A percentile compares a stretch with the other conserved stretches of the same genome.
These are phyloP conservation scores for Cyberlindnera mrakii DNA, from an alignment of 805 yeast genomes.

Conservation along the genomic window DNA sequence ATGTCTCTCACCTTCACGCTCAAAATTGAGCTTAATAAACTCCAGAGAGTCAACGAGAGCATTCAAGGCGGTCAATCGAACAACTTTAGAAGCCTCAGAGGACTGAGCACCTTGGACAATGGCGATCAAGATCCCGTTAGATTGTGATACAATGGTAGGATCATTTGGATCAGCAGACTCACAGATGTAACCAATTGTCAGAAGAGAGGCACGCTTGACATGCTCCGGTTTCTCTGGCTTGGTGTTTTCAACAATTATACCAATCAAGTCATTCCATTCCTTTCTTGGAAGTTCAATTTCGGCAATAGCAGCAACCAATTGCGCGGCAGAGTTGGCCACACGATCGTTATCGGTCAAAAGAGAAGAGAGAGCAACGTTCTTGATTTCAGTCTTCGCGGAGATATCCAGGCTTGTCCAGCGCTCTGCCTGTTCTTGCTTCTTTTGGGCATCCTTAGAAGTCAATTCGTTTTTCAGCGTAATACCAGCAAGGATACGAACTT, in stretches of 20 bases:
- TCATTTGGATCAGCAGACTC: constrained; percentile 81
- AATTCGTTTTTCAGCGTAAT: constrained; percentile 82
- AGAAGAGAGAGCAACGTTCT: constrained; percentile 55
- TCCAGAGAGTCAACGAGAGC: constrained; percentile 89
- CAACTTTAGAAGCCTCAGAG: constrained; percentile 65
- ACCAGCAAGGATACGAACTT: constrained; percentile 90
- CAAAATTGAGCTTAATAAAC: constrained; percentile 84
- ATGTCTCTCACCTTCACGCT: constrained; percentile 90
- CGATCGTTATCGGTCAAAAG: constrained; percentile 62
- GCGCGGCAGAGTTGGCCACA: constrained; percentile 87
- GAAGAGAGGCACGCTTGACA: constrained; percentile 79
- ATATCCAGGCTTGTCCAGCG: constrained; percentile 68
- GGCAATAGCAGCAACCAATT: constrained; percentile 95
- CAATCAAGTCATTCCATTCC: constrained; percentile 86
- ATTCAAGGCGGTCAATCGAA: constrained; percentile 84
- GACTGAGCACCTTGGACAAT: constrained; percentile 94
- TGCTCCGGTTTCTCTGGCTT: constrained; percentile 68
- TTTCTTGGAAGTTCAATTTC: constrained; percentile 83
- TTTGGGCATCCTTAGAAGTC: constrained; percentile 69
- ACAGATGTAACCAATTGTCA: constrained; percentile 93
- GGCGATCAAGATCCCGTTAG: constrained; percentile 89
- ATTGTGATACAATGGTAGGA: constrained; percentile 71
- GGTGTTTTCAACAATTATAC: constrained; percentile 80
- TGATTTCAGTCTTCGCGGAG: constrained; percentile 55
- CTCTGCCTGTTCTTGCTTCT: constrained; percentile 51